These are phyloP conservation scores for Trichoderma endophyticum DNA, from an alignment of 2,329 filamentous ascomycete species.

Conservation along the genomic window DNA sequence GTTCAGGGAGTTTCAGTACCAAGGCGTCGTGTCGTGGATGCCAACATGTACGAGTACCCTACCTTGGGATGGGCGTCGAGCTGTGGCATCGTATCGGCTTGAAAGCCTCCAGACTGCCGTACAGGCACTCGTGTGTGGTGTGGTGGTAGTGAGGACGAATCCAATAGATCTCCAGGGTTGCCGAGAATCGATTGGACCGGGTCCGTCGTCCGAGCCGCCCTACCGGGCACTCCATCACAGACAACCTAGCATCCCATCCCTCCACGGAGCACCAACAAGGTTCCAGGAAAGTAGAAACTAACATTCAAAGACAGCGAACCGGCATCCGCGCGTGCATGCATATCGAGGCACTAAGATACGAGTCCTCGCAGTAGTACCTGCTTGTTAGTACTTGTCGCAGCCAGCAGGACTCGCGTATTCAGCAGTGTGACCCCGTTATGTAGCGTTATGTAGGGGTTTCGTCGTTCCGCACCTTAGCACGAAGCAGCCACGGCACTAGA, in stretches of 20 bases:
- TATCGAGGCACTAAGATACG: neutral
- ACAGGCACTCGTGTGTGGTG: neutral
- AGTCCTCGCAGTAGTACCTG: neutral
- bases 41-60: neutral
- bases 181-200: conserved; percentile 15
- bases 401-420: neutral
- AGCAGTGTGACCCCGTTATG: neutral
- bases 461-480: neutral
- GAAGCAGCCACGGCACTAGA: neutral
- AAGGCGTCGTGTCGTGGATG: neutral
- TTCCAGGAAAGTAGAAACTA: neutral
- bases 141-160: neutral
- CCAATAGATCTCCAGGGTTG: conserved; percentile 16
- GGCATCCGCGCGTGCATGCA: neutral
- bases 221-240: conserved; percentile 13
- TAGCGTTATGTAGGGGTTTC: neutral
- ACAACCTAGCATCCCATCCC: neutral
- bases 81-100: neutral
- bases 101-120: neutral
- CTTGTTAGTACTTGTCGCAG: neutral
- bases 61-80: neutral
- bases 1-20: neutral
- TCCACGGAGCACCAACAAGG: neutral
- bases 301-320: neutral
- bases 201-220: conserved; percentile 11